Conservation (phyloP, 331 rosid genomes). For the Rosa hybrid region DNA sequence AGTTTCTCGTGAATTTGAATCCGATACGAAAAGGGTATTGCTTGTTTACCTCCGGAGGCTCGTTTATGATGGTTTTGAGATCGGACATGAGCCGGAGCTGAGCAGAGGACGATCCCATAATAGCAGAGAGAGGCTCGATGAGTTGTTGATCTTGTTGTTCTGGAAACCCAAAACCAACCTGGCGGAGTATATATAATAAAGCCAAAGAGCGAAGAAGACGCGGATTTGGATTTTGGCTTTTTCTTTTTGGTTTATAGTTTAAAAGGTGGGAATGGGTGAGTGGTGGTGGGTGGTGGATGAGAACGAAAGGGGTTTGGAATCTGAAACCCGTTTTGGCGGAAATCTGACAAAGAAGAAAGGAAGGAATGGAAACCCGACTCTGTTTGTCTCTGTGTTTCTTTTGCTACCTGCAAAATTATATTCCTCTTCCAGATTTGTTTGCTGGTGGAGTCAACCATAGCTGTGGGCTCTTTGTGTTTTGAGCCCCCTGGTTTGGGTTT, state of each 20-base stretch:
- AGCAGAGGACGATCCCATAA: constrained; percentile 35
- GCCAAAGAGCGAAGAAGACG: background rate
- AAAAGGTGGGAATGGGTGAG: background rate
- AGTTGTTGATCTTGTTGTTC: background rate
- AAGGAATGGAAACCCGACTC: background rate
- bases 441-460: background rate
- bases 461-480: background rate
- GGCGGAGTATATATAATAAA: background rate
- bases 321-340: background rate
- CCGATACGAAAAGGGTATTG: background rate
- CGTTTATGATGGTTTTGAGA: constrained; percentile 29
- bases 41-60: constrained; percentile 25
- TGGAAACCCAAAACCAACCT: constrained; percentile 2
- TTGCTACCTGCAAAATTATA: background rate
- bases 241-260: background rate
- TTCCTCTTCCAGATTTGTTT: background rate
- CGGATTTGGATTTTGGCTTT: background rate
- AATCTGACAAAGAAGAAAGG: constrained; percentile 20
- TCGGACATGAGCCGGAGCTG: constrained; percentile 40
- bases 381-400: background rate
- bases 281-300: background rate
- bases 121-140: background rate
- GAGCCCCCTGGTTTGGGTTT: background rate
- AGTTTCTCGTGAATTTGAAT: background rate
- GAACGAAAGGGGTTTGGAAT: constrained; percentile 15